Conservation (phyloP, 495 filamentous ascomycete genomes). For the Penicillium lagena region DNA sequence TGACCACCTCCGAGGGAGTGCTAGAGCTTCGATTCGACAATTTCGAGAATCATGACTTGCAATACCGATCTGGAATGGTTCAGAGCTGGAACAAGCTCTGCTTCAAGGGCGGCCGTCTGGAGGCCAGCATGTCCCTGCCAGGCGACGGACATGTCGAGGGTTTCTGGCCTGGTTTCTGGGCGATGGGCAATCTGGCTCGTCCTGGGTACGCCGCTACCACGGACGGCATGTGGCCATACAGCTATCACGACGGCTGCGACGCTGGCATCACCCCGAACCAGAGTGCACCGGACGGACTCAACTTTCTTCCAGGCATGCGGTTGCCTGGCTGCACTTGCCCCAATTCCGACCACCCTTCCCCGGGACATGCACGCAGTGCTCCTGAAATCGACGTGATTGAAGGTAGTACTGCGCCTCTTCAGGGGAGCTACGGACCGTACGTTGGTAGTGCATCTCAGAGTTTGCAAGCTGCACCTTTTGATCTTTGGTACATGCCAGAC, state of each 20-base stretch:
- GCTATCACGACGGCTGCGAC: slow-evolving; percentile 67
- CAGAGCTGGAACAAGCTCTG: slow-evolving; percentile 79
- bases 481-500: slow-evolving; percentile 71
- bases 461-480: slow-evolving; percentile 69
- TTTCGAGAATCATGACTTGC: slow-evolving; percentile 60
- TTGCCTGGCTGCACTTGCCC: slow-evolving; percentile 64
- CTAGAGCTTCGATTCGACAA: slow-evolving; percentile 62
- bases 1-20: slow-evolving; percentile 59
- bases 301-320: slow-evolving; percentile 65
- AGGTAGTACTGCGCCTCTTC: slow-evolving; percentile 54
- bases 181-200: slow-evolving; percentile 68
- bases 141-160: slow-evolving; percentile 62
- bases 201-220: slow-evolving; percentile 65
- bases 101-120: slow-evolving; percentile 70
- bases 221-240: slow-evolving; percentile 77
- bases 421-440: slow-evolving; percentile 33
- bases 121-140: slow-evolving; percentile 71
- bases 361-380: slow-evolving; percentile 63
- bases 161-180: slow-evolving; percentile 80
- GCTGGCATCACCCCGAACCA: slow-evolving; percentile 75
- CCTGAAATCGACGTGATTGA: slow-evolving; percentile 76
- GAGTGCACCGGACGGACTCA: slow-evolving; percentile 61
- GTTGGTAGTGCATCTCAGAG: slow-evolving; percentile 65
- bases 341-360: slow-evolving; percentile 61
- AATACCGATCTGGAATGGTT: slow-evolving; percentile 75